Evolutionary conservation across 78 protist genomes (phyloP), one percentile per base, ranked within the genome.

Genomic region (Monocercomonoides exilis): DNA sequence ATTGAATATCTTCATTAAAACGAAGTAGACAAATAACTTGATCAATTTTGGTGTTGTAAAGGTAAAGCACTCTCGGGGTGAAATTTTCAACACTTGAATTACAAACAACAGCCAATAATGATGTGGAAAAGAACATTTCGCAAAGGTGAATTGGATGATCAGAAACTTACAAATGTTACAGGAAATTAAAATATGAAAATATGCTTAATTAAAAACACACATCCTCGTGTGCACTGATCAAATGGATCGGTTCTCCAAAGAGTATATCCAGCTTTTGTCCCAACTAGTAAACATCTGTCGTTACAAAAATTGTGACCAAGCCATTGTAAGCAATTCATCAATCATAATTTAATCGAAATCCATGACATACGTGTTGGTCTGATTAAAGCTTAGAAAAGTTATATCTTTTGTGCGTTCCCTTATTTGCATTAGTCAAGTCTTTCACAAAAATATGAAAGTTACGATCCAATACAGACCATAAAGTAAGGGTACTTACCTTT

Each of bases 81-180:
- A 54, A 54, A 21, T 54, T 54, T 21, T 54, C 70, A 54, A 29
- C 70, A 29, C 21, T 54, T 11, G 11, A 32, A 34, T 80, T 80
- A 34, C 82, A 80, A 6, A 80, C 35, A 33, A 80, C 44, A 33
- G 82, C 82, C 32, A 80, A 34, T 6, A 80, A 29, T 35, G 82
- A 80, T 54, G 70, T 54, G 70, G 70, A 54, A 54, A 54, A 54
- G 70, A 54, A 54, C 70, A 54, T 54, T 54, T 54, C 70, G 70
- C 70, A 54, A 21, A 54, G 70, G 21, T 54, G 70, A 54, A 54
- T 54, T 11, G 70, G 70, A 54, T 54, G 70, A 29, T 54, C 70
- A 21, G 11, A 32, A 33, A 35, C 82, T 80, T 80, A 6, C 44
- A 80, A 34, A 33, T 5, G 35, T 5, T 29, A 80, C 5, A 32